Conservation (phyloP, 176 grass and related monocot genomes). For the Raddia distichophylla region DNA sequence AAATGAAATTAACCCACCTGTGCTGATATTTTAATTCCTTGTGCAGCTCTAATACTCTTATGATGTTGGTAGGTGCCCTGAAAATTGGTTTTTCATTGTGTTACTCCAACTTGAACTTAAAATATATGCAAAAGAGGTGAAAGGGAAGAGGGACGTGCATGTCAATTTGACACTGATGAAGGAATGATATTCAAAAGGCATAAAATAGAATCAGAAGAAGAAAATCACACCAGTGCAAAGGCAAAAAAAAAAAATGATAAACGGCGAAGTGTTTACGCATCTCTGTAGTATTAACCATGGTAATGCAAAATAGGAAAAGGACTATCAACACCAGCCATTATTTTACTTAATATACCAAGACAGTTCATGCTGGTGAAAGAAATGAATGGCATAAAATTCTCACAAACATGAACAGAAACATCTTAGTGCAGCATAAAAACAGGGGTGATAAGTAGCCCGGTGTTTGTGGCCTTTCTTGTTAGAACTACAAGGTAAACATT, state of each 20-base stretch:
- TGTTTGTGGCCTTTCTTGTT: background rate
- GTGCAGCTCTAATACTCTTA: slow-evolving; percentile 90
- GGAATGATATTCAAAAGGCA: background rate
- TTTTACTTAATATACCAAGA: slow-evolving; percentile 19
- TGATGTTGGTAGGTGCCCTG: slow-evolving; percentile 87
- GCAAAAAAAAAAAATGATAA: background rate
- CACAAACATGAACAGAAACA: background rate
- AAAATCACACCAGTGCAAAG: background rate
- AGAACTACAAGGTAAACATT: background rate
- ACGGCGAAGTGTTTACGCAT: background rate
- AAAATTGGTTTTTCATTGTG: background rate
- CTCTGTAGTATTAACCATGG: background rate
- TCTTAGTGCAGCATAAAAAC: background rate
- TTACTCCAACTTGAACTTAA: slow-evolving; percentile 35
- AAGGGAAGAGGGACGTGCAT: background rate
- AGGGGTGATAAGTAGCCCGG: background rate
- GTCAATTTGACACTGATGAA: background rate
- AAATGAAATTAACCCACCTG: slow-evolving; percentile 54
- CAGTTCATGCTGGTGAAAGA: background rate
- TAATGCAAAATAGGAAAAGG: background rate
- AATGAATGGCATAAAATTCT: slow-evolving; percentile 7
- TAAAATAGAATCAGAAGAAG: slow-evolving; percentile 4
- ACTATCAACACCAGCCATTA: background rate
- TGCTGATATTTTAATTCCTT: slow-evolving; percentile 91
- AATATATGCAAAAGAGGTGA: background rate